Percentiles rank a stretch among this genome's conserved stretches.
Evolutionary conservation across 2,329 filamentous ascomycete species (phyloP).

Genomic region (Epichloe coenophiala): DNA sequence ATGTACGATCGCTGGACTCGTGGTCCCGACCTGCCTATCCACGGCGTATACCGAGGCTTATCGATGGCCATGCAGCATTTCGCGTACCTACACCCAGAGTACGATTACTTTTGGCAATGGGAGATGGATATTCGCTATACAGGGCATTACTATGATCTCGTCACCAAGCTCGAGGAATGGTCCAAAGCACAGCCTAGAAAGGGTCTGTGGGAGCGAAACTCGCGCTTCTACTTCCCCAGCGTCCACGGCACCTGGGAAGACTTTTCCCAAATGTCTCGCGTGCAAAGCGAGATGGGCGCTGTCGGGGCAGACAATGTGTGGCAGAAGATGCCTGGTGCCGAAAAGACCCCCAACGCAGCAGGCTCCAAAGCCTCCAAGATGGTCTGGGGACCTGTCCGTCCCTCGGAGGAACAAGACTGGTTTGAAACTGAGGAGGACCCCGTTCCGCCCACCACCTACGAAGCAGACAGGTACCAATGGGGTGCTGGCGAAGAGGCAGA

Average conservation of each 20-base stretch:
- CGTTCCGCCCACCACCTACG: slow-evolving; percentile 52
- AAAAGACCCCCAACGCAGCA: slow-evolving; percentile 22
- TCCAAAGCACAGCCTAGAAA: slow-evolving; percentile 61
- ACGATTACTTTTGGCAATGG: slow-evolving; percentile 89
- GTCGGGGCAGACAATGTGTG: slow-evolving; percentile 54
- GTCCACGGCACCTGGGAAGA: slow-evolving; percentile 70
- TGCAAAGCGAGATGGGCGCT: slow-evolving; percentile 59
- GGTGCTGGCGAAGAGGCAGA: slow-evolving; percentile 85
- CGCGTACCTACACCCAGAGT: slow-evolving; percentile 75
- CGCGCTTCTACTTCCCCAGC: slow-evolving; percentile 63
- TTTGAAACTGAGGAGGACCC: slow-evolving; percentile 63
- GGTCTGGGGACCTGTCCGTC: slow-evolving; percentile 75
- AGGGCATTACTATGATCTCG: slow-evolving; percentile 68
- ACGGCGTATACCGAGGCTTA: slow-evolving; percentile 83
- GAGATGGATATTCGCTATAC: slow-evolving; percentile 89
- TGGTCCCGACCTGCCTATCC: slow-evolving; percentile 59
- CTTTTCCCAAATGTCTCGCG: slow-evolving; percentile 59
- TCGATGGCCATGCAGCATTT: slow-evolving; percentile 96
- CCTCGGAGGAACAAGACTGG: slow-evolving; percentile 53
- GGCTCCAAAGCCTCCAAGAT: slow-evolving; percentile 39
- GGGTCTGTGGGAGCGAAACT: slow-evolving; percentile 68
- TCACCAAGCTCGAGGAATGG: slow-evolving; percentile 58
- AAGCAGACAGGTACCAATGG: slow-evolving; percentile 74
- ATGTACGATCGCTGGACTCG: slow-evolving; percentile 62
- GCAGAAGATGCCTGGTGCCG: slow-evolving; percentile 34